Evolutionary conservation across 345 rosid species (phyloP).

Genomic region (Combretum micranthum): DNA sequence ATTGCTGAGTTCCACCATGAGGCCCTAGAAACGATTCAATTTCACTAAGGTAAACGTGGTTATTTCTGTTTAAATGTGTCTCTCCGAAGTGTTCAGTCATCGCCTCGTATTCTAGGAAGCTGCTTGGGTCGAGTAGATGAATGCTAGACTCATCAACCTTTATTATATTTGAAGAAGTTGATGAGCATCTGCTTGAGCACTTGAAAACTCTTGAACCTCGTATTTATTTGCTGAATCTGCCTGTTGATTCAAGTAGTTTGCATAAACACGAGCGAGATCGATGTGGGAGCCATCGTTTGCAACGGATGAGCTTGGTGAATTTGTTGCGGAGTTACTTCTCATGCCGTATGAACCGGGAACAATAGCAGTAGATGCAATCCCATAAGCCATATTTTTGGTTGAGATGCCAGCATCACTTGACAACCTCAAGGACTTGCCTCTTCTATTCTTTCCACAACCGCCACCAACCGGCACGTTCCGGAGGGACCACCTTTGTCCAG

Average conservation of each 20-base stretch:
- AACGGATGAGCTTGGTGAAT: constrained; percentile 3
- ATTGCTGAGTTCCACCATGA: neutral
- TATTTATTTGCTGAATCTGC: constrained; percentile 5
- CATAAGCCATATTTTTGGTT: constrained; percentile 7
- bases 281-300: constrained; percentile 23
- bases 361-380: neutral
- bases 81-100: constrained; percentile 10
- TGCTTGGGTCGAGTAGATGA: constrained; percentile 5
- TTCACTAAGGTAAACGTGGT: constrained; percentile 1
- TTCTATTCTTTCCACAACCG: constrained; percentile 48
- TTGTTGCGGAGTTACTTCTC: neutral
- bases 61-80: constrained; percentile 5
- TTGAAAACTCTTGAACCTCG: neutral
- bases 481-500: constrained; percentile 62
- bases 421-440: constrained; percentile 32
- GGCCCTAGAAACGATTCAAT: constrained; percentile 21
- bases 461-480: constrained; percentile 57
- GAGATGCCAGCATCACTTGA: constrained; percentile 7
- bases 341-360: neutral
- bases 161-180: constrained; percentile 1
- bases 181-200: neutral
- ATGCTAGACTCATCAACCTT: neutral
- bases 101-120: constrained; percentile 13
- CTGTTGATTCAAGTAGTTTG: constrained; percentile 45
- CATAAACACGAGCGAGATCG: constrained; percentile 52